phyloP scores from a whole-genome alignment of 768 basidiomycete genomes.

The Pleurotus djamor region DNA sequence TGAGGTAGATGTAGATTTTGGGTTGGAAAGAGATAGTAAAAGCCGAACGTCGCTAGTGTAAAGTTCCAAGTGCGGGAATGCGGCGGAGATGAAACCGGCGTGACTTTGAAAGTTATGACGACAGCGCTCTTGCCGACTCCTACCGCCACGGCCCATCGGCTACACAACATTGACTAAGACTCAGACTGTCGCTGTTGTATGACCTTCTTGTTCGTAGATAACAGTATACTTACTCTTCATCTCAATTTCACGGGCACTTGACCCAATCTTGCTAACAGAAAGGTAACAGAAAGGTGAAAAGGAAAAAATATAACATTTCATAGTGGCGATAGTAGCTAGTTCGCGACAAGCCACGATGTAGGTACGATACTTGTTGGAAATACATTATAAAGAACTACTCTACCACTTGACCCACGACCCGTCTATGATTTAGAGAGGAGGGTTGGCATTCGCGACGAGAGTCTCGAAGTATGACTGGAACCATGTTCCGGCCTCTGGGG shows the following conservation, averaged over 20 bases:
- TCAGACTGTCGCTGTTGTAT: too few species aligned
- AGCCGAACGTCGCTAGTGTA: background rate
- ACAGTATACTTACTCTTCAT: too few species aligned
- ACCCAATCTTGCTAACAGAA: too few species aligned
- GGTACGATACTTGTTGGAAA: background rate
- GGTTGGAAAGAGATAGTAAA: conserved; percentile 10
- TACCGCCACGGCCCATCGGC: background rate
- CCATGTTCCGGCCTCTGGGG: conserved; percentile 66
- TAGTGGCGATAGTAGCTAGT: too few species aligned
- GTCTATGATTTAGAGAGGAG: conserved; percentile 35
- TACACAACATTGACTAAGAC: background rate
- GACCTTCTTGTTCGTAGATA: too few species aligned
- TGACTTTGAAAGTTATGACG: too few species aligned
- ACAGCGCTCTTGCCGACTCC: too few species aligned
- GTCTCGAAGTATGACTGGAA: conserved; percentile 66
- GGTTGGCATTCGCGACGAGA: conserved; percentile 53
- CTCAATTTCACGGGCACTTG: too few species aligned
- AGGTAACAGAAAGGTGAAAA: too few species aligned
- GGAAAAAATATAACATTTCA: too few species aligned
- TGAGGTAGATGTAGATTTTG: conserved; percentile 11
- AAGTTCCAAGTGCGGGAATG: background rate
- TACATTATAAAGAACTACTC: background rate
- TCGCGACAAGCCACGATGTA: background rate
- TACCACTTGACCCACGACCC: background rate
- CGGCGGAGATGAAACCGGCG: background rate